Evolutionary conservation across 108 stramenopile genomes (phyloP).

Genomic region (Hondaea fermentalgiana): DNA sequence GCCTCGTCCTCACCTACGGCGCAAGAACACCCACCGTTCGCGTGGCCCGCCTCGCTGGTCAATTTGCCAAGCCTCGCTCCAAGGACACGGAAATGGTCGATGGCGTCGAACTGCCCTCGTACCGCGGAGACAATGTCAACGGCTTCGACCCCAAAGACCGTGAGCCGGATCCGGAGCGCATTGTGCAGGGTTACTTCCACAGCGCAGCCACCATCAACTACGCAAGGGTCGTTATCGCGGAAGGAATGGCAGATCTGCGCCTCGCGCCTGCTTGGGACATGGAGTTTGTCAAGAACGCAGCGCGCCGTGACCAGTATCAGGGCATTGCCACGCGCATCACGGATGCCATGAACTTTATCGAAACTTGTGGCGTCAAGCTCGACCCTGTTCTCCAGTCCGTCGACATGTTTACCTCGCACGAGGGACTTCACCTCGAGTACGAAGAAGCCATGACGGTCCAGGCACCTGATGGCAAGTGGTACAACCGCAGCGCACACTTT

Average conservation of each 20-base stretch:
- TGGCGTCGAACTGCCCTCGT: conserved; percentile 70
- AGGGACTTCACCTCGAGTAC: conserved; percentile 92
- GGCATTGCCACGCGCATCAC: conserved; percentile 77
- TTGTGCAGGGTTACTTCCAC: conserved; percentile 41
- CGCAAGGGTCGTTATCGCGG: conserved; percentile 82
- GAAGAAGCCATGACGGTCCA: conserved; percentile 82
- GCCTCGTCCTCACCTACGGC: conserved; percentile 87
- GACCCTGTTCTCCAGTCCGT: conserved; percentile 61
- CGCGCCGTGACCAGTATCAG: conserved; percentile 78
- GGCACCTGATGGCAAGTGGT: conserved; percentile 57
- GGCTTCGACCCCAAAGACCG: not conserved
- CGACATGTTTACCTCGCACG: conserved; percentile 95
- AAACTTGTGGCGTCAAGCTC: conserved; percentile 83
- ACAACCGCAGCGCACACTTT: conserved; percentile 95
- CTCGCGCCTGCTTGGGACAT: conserved; percentile 94
- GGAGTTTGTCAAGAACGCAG: conserved; percentile 88
- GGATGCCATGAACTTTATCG: conserved; percentile 87
- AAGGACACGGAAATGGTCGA: conserved; percentile 71
- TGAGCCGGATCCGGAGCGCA: conserved; percentile 44
- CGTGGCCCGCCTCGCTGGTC: conserved; percentile 93
- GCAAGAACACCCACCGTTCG: conserved; percentile 86
- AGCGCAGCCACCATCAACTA: conserved; percentile 90
- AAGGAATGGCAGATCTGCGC: conserved; percentile 89
- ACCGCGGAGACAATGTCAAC: conserved; percentile 96
- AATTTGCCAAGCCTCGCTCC: conserved; percentile 92